A percentile compares a stretch with the other conserved stretches of the same genome.
phyloP scores from a whole-genome alignment of 2,329 filamentous ascomycete species.

The Neurospora sp. region DNA sequence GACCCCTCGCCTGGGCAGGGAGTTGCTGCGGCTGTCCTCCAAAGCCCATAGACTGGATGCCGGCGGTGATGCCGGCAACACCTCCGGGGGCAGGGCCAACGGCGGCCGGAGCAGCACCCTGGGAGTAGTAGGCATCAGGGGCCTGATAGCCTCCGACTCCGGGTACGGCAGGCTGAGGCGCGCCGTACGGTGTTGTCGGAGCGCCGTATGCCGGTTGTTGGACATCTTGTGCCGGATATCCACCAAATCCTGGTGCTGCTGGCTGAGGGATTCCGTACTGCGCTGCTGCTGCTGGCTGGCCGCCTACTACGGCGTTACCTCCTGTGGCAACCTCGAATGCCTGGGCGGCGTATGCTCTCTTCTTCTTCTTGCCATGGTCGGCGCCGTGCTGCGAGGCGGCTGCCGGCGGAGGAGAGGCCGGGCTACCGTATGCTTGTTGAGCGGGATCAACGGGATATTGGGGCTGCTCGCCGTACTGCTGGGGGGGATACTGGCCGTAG shows the following conservation, averaged over 20 bases:
- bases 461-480: constrained; percentile 30
- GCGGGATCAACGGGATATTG: constrained; percentile 28
- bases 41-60: constrained; percentile 79
- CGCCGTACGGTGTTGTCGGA: constrained; percentile 31
- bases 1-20: constrained; percentile 38
- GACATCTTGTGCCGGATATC: constrained; percentile 43
- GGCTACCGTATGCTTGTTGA: constrained; percentile 27
- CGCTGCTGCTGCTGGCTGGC: constrained; percentile 29
- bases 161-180: constrained; percentile 28
- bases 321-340: constrained; percentile 88
- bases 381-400: constrained; percentile 19
- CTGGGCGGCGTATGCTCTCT: constrained; percentile 86
- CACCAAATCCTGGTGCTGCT: constrained; percentile 43
- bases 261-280: constrained; percentile 38
- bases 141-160: constrained; percentile 55
- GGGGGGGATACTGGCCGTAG: constrained; percentile 39
- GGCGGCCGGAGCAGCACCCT: constrained; percentile 27
- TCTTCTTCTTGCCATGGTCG: constrained; percentile 65
- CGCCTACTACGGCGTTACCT: constrained; percentile 60
- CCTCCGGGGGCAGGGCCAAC: constrained; percentile 30
- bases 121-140: constrained; percentile 55
- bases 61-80: constrained; percentile 67
- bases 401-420: constrained; percentile 26
- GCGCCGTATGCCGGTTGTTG: constrained; percentile 33
- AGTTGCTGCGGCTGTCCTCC: constrained; percentile 50